These are phyloP conservation scores for Mycena latifolia DNA, from an alignment of 768 basidiomycete species.

Conservation along the genomic window DNA sequence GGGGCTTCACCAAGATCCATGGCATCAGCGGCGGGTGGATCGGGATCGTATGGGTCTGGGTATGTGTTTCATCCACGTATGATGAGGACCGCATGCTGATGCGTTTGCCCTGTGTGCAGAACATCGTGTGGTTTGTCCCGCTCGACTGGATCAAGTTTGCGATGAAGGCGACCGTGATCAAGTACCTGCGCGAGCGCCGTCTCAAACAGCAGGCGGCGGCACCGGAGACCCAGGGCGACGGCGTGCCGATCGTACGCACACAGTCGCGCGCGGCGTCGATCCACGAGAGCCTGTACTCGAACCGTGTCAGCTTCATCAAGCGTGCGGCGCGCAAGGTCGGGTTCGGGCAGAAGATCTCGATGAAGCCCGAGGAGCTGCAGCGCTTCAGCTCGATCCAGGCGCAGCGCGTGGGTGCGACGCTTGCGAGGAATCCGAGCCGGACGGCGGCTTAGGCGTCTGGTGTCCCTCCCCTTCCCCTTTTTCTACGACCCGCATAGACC, in stretches of 20 bases:
- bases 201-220: conserved; percentile 54
- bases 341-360: conserved; percentile 82
- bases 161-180: conserved; percentile 95
- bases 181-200: conserved; percentile 79
- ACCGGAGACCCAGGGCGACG: conserved; percentile 49
- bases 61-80: conserved; percentile 52
- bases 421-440: conserved; percentile 82
- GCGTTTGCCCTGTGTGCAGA: conserved; percentile 66
- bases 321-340: conserved; percentile 91
- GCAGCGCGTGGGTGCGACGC: conserved; percentile 77
- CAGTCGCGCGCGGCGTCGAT: conserved; percentile 90
- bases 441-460: conserved; percentile 49
- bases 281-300: conserved; percentile 94
- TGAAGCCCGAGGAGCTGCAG: conserved; percentile 89
- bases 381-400: conserved; percentile 92
- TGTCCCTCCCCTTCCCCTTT: not conserved
- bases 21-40: conserved; percentile 94
- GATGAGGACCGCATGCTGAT: conserved; percentile 31
- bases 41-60: conserved; percentile 98
- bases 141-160: conserved; percentile 97
- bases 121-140: conserved; percentile 96
- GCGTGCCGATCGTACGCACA: conserved; percentile 86
- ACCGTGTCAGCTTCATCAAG: conserved; percentile 94
- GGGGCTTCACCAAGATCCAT: conserved; percentile 91
- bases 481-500: conserved; percentile 26